phyloP scores from a whole-genome alignment of 768 basidiomycete genomes.

The Tulasnella sp. region DNA sequence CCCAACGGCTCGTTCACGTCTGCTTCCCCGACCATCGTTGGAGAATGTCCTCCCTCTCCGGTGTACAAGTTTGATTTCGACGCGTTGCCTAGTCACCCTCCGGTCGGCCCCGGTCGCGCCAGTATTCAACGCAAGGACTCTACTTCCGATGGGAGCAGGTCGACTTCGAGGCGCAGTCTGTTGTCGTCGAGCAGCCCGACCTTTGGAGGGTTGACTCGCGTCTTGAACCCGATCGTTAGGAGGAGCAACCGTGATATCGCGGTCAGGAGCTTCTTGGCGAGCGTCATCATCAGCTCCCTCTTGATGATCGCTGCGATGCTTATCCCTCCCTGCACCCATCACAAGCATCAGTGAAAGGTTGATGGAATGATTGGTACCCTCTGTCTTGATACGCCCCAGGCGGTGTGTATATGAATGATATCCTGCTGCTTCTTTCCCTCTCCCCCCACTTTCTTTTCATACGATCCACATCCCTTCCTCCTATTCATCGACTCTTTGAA shows the following conservation, averaged over 20 bases:
- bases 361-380: too few species aligned
- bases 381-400: too few species aligned
- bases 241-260: constrained; percentile 81
- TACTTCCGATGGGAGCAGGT: not conserved
- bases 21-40: not conserved
- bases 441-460: too few species aligned
- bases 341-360: too few species aligned
- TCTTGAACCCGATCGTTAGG: constrained; percentile 59
- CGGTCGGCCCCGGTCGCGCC: not conserved
- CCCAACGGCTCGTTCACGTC: not conserved
- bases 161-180: not conserved
- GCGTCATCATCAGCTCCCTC: constrained; percentile 25
- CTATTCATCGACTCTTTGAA: too few species aligned
- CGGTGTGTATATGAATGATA: too few species aligned
- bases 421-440: too few species aligned
- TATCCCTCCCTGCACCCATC: too few species aligned
- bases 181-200: not conserved
- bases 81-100: not conserved
- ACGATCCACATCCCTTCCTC: too few species aligned
- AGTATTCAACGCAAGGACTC: not conserved
- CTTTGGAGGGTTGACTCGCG: constrained; percentile 59
- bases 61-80: constrained; percentile 10
- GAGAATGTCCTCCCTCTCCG: not conserved
- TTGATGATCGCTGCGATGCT: not conserved
- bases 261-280: constrained; percentile 42